Base-by-base conservation (phyloP, 352 stramenopile species). In the Pythium phragmitis region DNA sequence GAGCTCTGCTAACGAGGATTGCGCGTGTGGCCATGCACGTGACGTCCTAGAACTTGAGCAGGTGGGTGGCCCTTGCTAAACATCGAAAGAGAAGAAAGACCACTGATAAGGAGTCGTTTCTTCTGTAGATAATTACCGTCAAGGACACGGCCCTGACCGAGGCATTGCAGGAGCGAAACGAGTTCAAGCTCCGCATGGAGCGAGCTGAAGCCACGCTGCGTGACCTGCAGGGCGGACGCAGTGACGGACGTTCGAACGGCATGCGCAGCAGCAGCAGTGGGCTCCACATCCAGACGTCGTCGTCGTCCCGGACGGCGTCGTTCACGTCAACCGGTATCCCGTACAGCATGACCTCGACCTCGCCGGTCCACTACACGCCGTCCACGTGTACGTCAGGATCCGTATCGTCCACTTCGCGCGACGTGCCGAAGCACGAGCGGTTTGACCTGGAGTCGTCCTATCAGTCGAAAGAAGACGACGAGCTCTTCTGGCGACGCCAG, bases 61-160 rank as follows among this genome's bases (percentile, higher is more conserved):
- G 54, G 58, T 87, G 26, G 14, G 49, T 53, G 7, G 19, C 4
- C 16, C 6, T 39, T 39, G 34, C 34, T 39, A 11, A 4, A 42
- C 9, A 42, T 42, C 37, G 7, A 17, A 42, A 12, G 11, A 3
- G 37, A 16, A 42, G 37, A 17, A 9, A 30, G 4, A 5, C 14
- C 37, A 6, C 37, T 42, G 37, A 46, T 3, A 21, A 17, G 7
- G 39, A n/a, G 39, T 46, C 8, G 5, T 46, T 14, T 39, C 23
- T 21, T 4, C 19, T 51, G 12, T 65, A 77, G 74, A 67, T 80
- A 4, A 58, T 89, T 2, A 61, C 73, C 16, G 70, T 87, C 41
- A 89, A 89, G 57, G 79, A 88, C 49, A 53, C 75, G 26, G 80
- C 78, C 23, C 55, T 89, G 26, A 81, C 51, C 1, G 80, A 88